These are phyloP conservation scores for Parathielavia hyrcaniae DNA, from an alignment of 495 filamentous ascomycete species.

Conservation along the genomic window DNA sequence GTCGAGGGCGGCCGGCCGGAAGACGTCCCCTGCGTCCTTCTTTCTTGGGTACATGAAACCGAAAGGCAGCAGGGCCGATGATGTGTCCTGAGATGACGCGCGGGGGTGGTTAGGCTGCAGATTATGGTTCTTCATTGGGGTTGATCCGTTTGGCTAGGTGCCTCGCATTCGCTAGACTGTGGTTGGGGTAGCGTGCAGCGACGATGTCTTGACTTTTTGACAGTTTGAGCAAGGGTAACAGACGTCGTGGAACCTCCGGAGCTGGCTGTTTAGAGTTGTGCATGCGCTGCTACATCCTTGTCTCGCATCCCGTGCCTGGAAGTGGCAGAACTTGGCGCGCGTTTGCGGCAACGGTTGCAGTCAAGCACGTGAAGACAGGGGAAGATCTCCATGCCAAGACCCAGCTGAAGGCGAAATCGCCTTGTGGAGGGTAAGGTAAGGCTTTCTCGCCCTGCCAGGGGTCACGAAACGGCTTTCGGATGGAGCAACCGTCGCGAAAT, in stretches of 20 bases:
- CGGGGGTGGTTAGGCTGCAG: constrained; percentile 10
- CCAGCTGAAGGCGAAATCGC: constrained; percentile 18
- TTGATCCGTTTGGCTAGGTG: neutral
- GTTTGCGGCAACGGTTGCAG: constrained; percentile 12
- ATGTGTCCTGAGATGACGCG: neutral
- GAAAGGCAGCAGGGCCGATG: constrained; percentile 1
- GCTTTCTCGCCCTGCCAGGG: constrained; percentile 13
- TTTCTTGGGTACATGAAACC: neutral
- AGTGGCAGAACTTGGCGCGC: constrained; percentile 7
- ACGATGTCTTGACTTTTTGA: neutral
- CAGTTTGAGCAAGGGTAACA: neutral
- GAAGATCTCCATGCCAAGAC: constrained; percentile 11
- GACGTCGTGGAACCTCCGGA: constrained; percentile 5
- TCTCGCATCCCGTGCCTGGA: neutral
- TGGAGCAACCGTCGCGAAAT: constrained; percentile 26
- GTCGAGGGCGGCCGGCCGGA: neutral
- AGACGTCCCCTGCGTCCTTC: neutral
- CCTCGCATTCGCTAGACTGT: constrained; percentile 6
- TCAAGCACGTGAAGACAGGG: neutral
- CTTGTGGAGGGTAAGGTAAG: constrained; percentile 20
- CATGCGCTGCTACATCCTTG: constrained; percentile 4
- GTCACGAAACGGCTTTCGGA: constrained; percentile 12
- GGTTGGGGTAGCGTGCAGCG: neutral
- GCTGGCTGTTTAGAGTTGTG: neutral
- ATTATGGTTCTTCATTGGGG: constrained; percentile 2